Evolutionary conservation across 139 green algal species (phyloP).

Genomic region (Desmodesmus armatus): DNA sequence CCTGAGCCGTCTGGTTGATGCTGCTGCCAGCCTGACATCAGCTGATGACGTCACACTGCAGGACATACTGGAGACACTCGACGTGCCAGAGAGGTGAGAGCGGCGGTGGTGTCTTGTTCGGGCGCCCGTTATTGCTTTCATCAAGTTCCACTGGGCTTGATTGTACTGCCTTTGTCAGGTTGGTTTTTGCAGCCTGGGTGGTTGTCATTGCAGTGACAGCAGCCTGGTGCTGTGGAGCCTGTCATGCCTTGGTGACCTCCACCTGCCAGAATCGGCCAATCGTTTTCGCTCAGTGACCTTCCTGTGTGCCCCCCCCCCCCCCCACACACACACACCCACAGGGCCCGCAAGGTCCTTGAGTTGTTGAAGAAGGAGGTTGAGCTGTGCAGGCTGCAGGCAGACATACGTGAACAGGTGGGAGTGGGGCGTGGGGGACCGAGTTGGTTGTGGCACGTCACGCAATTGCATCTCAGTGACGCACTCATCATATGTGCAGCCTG

Average conservation of each 20-base stretch:
- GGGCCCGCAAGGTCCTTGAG: conserved; percentile 73
- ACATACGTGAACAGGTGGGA: conserved; percentile 82
- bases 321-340: too few relatives aligned
- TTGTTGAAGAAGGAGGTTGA: conserved; percentile 99
- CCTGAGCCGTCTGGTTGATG: conserved; percentile 90
- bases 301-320: too few relatives aligned
- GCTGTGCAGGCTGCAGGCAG: conserved; percentile 92
- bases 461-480: not conserved
- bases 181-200: too few relatives aligned
- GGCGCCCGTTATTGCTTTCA: too few relatives aligned
- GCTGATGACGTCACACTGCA: conserved; percentile 90
- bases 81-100: conserved; percentile 76
- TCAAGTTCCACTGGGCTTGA: too few relatives aligned
- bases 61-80: conserved; percentile 84
- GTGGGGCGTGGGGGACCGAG: conserved; percentile 48
- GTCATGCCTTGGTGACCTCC: not conserved
- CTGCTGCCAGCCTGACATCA: conserved; percentile 88
- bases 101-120: too few relatives aligned
- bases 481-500: not conserved
- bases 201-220: too few relatives aligned
- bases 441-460: not conserved
- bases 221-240: not conserved
- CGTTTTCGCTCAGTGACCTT: too few relatives aligned
- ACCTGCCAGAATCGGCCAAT: too few relatives aligned
- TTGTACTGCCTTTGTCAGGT: too few relatives aligned